Evolutionary conservation across 768 basidiomycete species (phyloP), one percentile per base, ranked within the genome.

Genomic region (Auricularia heimuer): DNA sequence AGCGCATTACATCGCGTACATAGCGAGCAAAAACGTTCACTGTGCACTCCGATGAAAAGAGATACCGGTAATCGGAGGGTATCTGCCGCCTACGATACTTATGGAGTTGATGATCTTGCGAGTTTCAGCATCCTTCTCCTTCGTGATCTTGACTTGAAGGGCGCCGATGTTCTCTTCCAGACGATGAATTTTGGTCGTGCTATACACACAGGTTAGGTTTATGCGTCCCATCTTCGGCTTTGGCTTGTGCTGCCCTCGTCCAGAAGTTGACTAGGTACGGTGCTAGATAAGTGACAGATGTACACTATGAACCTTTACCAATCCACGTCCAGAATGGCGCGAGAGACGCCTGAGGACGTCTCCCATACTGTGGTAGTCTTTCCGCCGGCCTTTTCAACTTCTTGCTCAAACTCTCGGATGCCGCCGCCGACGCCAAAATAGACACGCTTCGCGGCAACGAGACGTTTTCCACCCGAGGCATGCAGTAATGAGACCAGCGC

Each of bases 371-470:
- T 82, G 68, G 82, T 78, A 1, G 86, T 83, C 35, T 67, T 73
- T 1, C 72, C 71, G 4, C 71, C 74, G 18, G 71, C 68, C 35
- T 71, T 74, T 66, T 81, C 75, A 2, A 93, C 82, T 4, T 79
- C 80, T 34, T 75, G 71, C n/a, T 84, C 73, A 69, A 96, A 96
- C 66, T 87, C 90, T 12, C 82, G 74, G 34, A 95, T 77, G 6
- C 94, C 92, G 0, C 96, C 95, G 1, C 94, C 95, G 3, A 98
- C 93, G 6, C 96, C 96, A 73, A 98, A 98, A 73, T 98, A 98
- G 21, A 98, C 75, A 14, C 93, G 82, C 74, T 98, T 98, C 1
- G 90, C 92, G 2, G 94, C 94, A 2, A 97, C 88, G 8, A 97
- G 82, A 69, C 88, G 92, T 4, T 34, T 6, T 56, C 36, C 21